These are phyloP conservation scores for Psidium friedrichsthalianum DNA, from an alignment of 345 rosid species.

Conservation along the genomic window DNA sequence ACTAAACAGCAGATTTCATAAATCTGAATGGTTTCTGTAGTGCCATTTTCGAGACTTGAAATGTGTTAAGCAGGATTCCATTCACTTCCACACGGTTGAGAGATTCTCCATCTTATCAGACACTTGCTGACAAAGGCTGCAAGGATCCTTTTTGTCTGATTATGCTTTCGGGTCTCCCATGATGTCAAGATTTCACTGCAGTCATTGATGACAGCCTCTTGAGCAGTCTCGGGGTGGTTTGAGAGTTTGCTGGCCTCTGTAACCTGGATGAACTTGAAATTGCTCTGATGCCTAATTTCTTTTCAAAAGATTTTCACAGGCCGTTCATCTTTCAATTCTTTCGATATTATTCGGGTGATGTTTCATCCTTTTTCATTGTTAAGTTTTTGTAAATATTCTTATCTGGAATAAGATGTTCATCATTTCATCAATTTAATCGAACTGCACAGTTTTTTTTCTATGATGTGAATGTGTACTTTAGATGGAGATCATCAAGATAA, in stretches of 20 bases:
- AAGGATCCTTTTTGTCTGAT: background rate
- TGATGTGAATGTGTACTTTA: background rate
- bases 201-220: background rate
- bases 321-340: background rate
- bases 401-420: background rate
- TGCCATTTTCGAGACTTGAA: background rate
- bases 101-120: background rate
- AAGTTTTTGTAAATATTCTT: background rate
- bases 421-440: background rate
- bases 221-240: background rate
- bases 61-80: background rate
- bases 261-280: background rate
- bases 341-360: background rate
- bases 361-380: background rate
- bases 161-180: background rate
- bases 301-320: background rate
- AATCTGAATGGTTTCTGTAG: conserved; percentile 18
- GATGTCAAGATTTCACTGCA: background rate
- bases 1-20: conserved; percentile 54
- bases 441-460: too few species aligned
- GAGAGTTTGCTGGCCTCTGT: background rate
- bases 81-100: background rate
- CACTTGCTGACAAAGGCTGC: background rate
- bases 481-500: background rate
- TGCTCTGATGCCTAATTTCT: background rate